Conservation (phyloP, 148 eudicot genomes). For the Mesembryanthemum crystallinum region DNA sequence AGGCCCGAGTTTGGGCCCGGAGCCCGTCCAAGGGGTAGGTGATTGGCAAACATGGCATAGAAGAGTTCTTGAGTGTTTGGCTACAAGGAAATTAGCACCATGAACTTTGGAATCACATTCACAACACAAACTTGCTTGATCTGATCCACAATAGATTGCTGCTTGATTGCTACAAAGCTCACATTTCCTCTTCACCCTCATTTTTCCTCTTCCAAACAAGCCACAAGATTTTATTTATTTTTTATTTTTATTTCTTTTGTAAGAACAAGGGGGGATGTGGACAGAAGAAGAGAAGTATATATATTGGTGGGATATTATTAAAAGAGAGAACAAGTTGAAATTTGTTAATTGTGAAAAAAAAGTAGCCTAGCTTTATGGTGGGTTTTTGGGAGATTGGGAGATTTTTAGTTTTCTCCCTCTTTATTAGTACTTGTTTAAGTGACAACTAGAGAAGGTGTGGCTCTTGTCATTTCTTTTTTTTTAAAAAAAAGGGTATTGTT, state of each 20-base stretch:
- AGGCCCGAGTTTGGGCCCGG: slow-evolving; percentile 29
- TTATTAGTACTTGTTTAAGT: slow-evolving; percentile 21
- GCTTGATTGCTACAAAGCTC: slow-evolving; percentile 29
- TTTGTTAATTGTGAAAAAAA: slow-evolving; percentile 10
- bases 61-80: slow-evolving; percentile 24
- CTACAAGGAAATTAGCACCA: slow-evolving; percentile 31
- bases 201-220: not conserved
- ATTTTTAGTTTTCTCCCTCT: slow-evolving; percentile 8
- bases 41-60: slow-evolving; percentile 29
- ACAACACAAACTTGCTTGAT: slow-evolving; percentile 26
- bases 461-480: slow-evolving; percentile 6
- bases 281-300: not conserved
- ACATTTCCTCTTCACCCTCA: slow-evolving; percentile 25
- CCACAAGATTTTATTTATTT: not conserved
- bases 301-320: not conserved
- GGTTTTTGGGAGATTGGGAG: slow-evolving; percentile 20
- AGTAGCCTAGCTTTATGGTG: slow-evolving; percentile 15
- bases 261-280: not conserved
- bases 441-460: slow-evolving; percentile 27
- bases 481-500: not conserved
- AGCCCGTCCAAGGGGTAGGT: slow-evolving; percentile 22
- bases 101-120: slow-evolving; percentile 30
- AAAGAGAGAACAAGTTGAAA: slow-evolving; percentile 14
- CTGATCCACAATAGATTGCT: slow-evolving; percentile 26
- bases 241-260: not conserved